Evolutionary conservation across 768 basidiomycete genomes (phyloP), one percentile per base, ranked within the genome.

Genomic region (Xerocomus brunneocitrinus): DNA sequence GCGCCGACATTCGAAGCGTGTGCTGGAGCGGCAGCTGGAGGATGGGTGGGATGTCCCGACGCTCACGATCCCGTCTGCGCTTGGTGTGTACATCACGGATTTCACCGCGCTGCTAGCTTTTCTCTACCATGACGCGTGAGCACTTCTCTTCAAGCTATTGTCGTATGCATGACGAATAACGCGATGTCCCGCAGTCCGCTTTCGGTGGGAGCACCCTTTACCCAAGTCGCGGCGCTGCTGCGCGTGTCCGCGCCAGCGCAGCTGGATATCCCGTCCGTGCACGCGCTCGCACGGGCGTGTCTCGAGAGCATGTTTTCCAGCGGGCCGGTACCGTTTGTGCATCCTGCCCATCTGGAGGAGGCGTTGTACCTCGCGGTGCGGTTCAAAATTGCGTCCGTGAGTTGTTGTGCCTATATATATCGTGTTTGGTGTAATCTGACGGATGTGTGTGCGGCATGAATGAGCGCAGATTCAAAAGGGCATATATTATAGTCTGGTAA

Each of bases 101-200:
- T 74, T 86, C 6, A 77, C 79, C 45, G 73, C 71, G 1, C 65
- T 89, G 45, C 68, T 89, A n/a, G 75, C 76, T 53, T 79, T 86
- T 67, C 62, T 89, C 30, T 88, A 89, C 62, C 81, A 86, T 61
- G 81, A 87, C 61, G 66, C 66, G 87, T 88, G 68, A 75, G 83
- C 79, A 36, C 28, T 52, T 40, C 24, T 31, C 27, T 39, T 19
- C 8, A 5, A 16, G 19, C n/a, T 8, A 5, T 8, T 3, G 9
- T 38, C 36, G 28, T 30, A 42, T 25, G 35, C 42, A 27, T 22
- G 12, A 50, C 31, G 8, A 34, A 7, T 47, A 35, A 10, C 19
- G n/a, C 8, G 38, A 39, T 34, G 35, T 14, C 14, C 14, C 41
- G 30, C 63, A 85, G 85, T 19, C 77, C 79, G 16, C 57, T 87